phyloP scores from a whole-genome alignment of 768 basidiomycete genomes.

The Phylloporus arenicola region DNA sequence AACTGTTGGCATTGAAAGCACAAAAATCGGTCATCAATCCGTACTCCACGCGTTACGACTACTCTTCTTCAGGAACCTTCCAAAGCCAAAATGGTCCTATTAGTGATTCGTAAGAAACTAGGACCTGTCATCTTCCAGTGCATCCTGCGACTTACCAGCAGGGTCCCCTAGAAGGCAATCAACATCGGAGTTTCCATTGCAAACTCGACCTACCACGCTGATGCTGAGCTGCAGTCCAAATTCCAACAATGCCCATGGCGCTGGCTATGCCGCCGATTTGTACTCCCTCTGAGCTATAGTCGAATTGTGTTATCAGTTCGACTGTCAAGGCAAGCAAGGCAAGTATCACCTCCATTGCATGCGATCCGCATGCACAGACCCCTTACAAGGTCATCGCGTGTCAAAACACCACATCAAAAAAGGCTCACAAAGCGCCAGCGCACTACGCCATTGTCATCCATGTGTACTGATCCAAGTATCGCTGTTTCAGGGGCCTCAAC shows the following conservation, averaged over 20 bases:
- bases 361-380: conserved; percentile 46
- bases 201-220: conserved; percentile 39
- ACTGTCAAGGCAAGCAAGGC: background rate
- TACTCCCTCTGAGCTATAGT: conserved; percentile 55
- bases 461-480: conserved; percentile 46
- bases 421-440: conserved; percentile 58
- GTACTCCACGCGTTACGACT: conserved; percentile 11
- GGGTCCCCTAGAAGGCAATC: conserved; percentile 49
- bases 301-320: background rate
- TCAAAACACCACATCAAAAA: background rate
- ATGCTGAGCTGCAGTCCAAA: conserved; percentile 62
- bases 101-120: background rate
- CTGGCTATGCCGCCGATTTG: conserved; percentile 64
- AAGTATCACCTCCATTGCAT: conserved; percentile 56
- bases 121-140: background rate
- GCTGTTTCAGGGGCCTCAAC: conserved; percentile 38
- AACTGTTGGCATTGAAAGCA: background rate
- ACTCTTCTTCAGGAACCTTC: conserved; percentile 43
- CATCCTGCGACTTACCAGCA: conserved; percentile 41
- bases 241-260: conserved; percentile 60
- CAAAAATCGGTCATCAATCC: background rate
- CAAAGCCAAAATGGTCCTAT: conserved; percentile 72
- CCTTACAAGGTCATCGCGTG: conserved; percentile 23
- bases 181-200: background rate
- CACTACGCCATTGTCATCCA: conserved; percentile 41